phyloP scores from a whole-genome alignment of 257 asterid genomes.

The Penstemon eatonii region DNA sequence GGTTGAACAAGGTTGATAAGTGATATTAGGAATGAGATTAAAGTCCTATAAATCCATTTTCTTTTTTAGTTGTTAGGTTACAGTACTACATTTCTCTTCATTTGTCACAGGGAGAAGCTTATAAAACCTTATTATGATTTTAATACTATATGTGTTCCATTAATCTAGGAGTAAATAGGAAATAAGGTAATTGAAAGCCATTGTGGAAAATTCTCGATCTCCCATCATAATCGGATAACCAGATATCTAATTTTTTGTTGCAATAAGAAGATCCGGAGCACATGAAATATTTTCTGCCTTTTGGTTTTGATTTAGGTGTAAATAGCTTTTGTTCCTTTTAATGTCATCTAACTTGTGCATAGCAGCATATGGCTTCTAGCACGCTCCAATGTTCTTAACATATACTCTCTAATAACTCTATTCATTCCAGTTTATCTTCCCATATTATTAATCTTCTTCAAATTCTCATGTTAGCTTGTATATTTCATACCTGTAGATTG shows the following conservation, averaged over 20 bases:
- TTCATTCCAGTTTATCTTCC: constrained; percentile 4
- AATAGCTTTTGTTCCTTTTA: not conserved
- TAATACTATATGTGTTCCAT: not conserved
- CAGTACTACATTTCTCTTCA: not conserved
- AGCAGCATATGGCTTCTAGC: not conserved
- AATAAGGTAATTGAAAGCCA: not conserved
- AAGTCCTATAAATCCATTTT: not conserved
- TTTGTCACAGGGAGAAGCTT: not conserved
- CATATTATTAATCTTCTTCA: not conserved
- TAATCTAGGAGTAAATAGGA: not conserved
- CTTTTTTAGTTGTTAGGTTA: not conserved
- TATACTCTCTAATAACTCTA: not conserved
- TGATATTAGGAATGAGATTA: not conserved
- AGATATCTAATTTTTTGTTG: not conserved
- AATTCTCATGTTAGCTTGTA: constrained; percentile 17
- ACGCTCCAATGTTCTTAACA: not conserved
- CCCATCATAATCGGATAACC: constrained; percentile 14
- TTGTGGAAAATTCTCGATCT: not conserved
- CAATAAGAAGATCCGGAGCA: too few species aligned
- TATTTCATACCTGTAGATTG: constrained; percentile 40
- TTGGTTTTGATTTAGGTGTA: not conserved
- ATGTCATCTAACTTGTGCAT: not conserved
- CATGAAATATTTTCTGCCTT: not conserved
- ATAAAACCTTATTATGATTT: too few species aligned
- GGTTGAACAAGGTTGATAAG: constrained; percentile 5